These are phyloP conservation scores for Ulota crispa DNA, from an alignment of 225 moss, liverwort and hornwort genomes.

Conservation along the genomic window DNA sequence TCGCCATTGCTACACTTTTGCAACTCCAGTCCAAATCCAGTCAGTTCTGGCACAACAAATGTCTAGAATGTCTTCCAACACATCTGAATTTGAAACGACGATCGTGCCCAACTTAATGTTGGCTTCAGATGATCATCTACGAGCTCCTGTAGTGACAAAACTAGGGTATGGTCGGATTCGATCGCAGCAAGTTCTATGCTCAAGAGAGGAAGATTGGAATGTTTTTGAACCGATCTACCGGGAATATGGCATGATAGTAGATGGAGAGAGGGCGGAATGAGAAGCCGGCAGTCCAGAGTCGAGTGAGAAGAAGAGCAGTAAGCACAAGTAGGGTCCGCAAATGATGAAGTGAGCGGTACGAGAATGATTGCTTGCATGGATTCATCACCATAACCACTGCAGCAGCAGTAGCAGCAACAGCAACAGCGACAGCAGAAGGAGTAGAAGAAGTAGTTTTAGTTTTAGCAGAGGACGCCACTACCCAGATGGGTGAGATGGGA, in stretches of 20 bases:
- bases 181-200: not conserved
- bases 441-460: not conserved
- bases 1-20: not conserved
- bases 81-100: not conserved
- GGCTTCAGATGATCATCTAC: not conserved
- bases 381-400: not conserved
- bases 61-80: no score
- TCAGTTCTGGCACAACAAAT: no score
- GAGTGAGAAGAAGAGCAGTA: not conserved
- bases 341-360: conserved; percentile 23
- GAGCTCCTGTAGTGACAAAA: not conserved
- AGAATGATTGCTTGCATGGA: conserved; percentile 13
- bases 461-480: not conserved
- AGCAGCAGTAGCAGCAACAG: not conserved
- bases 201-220: not conserved
- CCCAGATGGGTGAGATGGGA: conserved; percentile 5
- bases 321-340: conserved; percentile 21
- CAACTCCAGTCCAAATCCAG: not conserved
- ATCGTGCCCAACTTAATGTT: not conserved
- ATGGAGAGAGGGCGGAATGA: not conserved
- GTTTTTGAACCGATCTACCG: not conserved
- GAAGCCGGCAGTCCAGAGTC: not conserved
- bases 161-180: not conserved
- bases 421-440: not conserved
- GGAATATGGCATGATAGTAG: not conserved